Percentiles rank a stretch among this genome's conserved stretches.
Conservation (phyloP, 768 basidiomycete species). For the Sporobolomyces roseus region DNA sequence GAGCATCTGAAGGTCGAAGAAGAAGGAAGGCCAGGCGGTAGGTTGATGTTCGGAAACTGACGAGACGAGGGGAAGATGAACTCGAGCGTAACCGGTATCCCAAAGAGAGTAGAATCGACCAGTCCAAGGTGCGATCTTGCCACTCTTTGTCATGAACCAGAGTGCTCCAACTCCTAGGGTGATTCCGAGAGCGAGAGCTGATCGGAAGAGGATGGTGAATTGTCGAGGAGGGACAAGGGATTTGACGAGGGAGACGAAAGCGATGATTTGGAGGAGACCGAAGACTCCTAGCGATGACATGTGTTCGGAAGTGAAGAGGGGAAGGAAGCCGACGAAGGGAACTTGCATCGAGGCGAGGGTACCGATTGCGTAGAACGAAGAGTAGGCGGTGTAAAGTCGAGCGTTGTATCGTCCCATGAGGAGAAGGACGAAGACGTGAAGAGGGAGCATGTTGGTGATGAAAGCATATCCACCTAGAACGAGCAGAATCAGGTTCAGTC, state of each 20-base stretch:
- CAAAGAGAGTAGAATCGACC: slow-evolving; percentile 98
- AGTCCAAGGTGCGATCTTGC: slow-evolving; percentile 99
- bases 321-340: slow-evolving; percentile 98
- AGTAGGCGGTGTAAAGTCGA: slow-evolving; percentile 90
- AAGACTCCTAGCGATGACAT: slow-evolving; percentile 98
- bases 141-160: slow-evolving; percentile 78
- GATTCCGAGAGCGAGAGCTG: slow-evolving; percentile 64
- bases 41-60: slow-evolving; percentile 99
- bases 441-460: slow-evolving; percentile 99
- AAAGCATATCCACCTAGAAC: slow-evolving; percentile 86
- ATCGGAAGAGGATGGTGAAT: slow-evolving; percentile 75
- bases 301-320: slow-evolving; percentile 94
- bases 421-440: slow-evolving; percentile 89
- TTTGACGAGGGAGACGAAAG: slow-evolving; percentile 83
- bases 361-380: slow-evolving; percentile 95
- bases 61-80: slow-evolving; percentile 60
- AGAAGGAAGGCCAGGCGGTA: slow-evolving; percentile 99
- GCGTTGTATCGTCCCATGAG: slow-evolving; percentile 93
- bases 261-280: slow-evolving; percentile 90
- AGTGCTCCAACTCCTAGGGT: slow-evolving; percentile 69
- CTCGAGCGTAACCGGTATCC: slow-evolving; percentile 89
- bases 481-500: background rate
- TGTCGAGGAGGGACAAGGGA: slow-evolving; percentile 86
- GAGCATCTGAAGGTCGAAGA: slow-evolving; percentile 97
- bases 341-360: slow-evolving; percentile 98